A percentile compares a stretch with the other conserved stretches of the same genome.
Evolutionary conservation across 306 rosid species (phyloP).

Genomic region (Trifolium subterraneum): DNA sequence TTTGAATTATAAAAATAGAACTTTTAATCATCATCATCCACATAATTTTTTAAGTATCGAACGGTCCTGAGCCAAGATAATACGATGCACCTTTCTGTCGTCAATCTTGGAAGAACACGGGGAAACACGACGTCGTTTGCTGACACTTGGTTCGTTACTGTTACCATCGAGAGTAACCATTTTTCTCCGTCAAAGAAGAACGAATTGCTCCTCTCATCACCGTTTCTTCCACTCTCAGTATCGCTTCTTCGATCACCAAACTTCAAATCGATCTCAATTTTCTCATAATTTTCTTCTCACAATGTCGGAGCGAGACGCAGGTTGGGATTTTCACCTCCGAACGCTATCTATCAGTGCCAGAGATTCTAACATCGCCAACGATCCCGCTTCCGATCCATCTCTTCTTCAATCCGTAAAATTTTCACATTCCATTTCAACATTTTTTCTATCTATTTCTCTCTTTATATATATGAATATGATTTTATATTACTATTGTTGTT

Average conservation of each 20-base stretch:
- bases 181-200: not conserved
- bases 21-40: no score
- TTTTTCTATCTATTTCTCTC: not conserved
- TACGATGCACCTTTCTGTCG: no score
- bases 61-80: no score
- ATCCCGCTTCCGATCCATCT: conserved; percentile 85
- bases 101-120: not conserved
- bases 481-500: not conserved
- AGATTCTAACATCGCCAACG: conserved; percentile 78
- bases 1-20: no score
- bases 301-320: conserved; percentile 60
- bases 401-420: conserved; percentile 72
- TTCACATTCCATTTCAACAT: no score
- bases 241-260: not conserved
- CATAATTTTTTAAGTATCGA: no score
- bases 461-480: not conserved
- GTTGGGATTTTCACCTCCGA: conserved; percentile 87
- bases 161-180: not conserved
- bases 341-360: conserved; percentile 67
- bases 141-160: not conserved
- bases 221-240: not conserved
- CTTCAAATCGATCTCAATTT: conserved; percentile 8
- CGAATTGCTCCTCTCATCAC: not conserved
- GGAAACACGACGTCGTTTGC: not conserved
- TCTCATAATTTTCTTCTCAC: not conserved